Evolutionary conservation across 208 protist species (phyloP), one percentile per base, ranked within the genome.

Genomic region (Trypanosoma melophagium): DNA sequence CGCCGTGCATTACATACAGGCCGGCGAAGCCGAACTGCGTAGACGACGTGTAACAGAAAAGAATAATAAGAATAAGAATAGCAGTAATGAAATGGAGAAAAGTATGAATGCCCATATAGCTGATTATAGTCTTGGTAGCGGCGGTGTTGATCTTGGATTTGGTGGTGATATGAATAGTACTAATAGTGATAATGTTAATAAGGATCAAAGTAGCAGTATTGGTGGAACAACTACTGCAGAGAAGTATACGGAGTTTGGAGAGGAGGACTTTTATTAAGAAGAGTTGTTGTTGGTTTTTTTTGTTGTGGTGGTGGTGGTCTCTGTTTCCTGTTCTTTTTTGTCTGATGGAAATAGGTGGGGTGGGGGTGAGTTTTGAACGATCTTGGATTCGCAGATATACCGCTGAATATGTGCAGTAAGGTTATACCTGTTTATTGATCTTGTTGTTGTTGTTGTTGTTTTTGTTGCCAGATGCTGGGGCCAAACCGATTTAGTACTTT

Each of bases 1-100:
- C 3, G 84, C 89, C 7, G 74, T 96, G 24, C 87, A 95, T 69
- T 96, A 90, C 72, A 80, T 95, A 21, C 67, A 90, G 24, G 81
- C 87, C 0, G 87, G 84, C 0, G 79, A 87, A 53, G 41, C 57
- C n/a, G 76, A 89, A 60, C 68, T 80, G 57, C 49, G 62, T 10
- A 58, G 35, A 28, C 25, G 45, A 19, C 13, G 21, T n/a, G 47
- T 12, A 41, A 25, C 16, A 24, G 22, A 19, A 7, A 7, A 28
- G 21, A 31, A 19, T 8, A 40, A 49, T 17, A 44, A 44, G 10
- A 21, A 31, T 8, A n/a, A 19, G 7, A 50, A 5, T 35, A 40
- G 28, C 28, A 35, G 3, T 7, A 35, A 35, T 35, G 3, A 35
- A 35, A 35, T 5, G 5, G 5, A 35, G 3, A 5, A 7, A 35